These are phyloP conservation scores for Penicillium waksmanii DNA, from an alignment of 495 filamentous ascomycete species.

Conservation along the genomic window DNA sequence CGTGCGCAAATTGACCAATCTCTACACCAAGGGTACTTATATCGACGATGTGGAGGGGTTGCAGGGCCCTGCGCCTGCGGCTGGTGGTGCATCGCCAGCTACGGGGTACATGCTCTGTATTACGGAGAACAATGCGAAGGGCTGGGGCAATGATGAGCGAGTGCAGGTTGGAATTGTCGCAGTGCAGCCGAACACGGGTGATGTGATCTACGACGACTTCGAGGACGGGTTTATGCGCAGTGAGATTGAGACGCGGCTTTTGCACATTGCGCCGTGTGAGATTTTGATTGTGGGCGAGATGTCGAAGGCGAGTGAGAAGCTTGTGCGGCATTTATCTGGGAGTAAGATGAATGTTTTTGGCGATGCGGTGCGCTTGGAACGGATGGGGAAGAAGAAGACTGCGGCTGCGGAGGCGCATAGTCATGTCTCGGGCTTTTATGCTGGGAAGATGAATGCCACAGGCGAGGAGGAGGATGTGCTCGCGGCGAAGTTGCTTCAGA, in stretches of 20 bases:
- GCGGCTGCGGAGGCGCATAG: slow-evolving; percentile 82
- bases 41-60: slow-evolving; percentile 91
- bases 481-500: slow-evolving; percentile 71
- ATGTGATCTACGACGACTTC: slow-evolving; percentile 95
- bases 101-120: slow-evolving; percentile 93
- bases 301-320: slow-evolving; percentile 90
- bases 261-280: slow-evolving; percentile 96
- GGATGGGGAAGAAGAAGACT: slow-evolving; percentile 73
- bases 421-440: slow-evolving; percentile 94
- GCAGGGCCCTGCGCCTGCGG: slow-evolving; percentile 51
- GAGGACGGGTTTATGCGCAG: slow-evolving; percentile 98
- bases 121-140: slow-evolving; percentile 84
- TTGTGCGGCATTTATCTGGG: slow-evolving; percentile 86
- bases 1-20: slow-evolving; percentile 87
- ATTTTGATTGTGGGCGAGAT: slow-evolving; percentile 93
- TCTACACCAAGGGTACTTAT: slow-evolving; percentile 98
- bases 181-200: slow-evolving; percentile 93
- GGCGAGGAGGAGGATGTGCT: slow-evolving; percentile 49
- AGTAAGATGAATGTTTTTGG: slow-evolving; percentile 93
- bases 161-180: slow-evolving; percentile 92
- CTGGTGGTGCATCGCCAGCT: slow-evolving; percentile 63
- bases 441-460: slow-evolving; percentile 75
- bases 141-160: slow-evolving; percentile 88
- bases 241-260: slow-evolving; percentile 89
- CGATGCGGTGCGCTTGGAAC: slow-evolving; percentile 83